Evolutionary conservation across 2,329 filamentous ascomycete species (phyloP), one percentile per base, ranked within the genome.

Genomic region (Laburnicola sp.): DNA sequence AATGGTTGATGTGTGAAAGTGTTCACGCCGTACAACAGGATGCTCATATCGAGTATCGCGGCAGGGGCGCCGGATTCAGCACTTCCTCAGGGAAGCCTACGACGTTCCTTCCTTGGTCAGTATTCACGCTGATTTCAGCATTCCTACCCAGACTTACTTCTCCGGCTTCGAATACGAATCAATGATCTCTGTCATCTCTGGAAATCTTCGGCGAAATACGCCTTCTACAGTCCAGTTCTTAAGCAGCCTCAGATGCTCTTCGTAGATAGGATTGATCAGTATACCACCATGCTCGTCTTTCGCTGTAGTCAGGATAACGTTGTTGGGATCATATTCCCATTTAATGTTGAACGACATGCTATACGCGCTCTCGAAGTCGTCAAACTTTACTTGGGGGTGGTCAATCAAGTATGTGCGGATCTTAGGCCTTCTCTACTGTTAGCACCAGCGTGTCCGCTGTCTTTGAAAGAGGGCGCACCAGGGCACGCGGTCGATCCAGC

Each of bases 231-330:
- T 57, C 63, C 63, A 66, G 42, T 63, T 64, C 28, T 51, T 52
- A 23, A 66, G 45, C 44, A 63, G 58, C 7, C 58, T 58, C 21
- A 66, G 31, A 48, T 66, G 63, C 38, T 64, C 60, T 43, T 63
- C 62, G 39, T 60, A 66, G 6, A 66, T 58, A 1, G 63, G 60
- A 44, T 66, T 64, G 8, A 63, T 58, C 9, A 59, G 26, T n/a
- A 64, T 57, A 1, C 36, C 45, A 6, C 45, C 51, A 11, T 31
- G 35, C n/a, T 57, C 45, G 16, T 50, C 44, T 8, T 40, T 38
- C 3, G 27, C 5, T 6, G 46, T 40, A 5, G 53, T 51, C n/a
- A 63, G 58, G 23, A 63, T 54, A 28, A 64, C 62, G 38, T 54
- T 49, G 6, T 44, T 45, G 2, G 60, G 58, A 30, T 64, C 62